Evolutionary conservation across 768 basidiomycete genomes (phyloP).

Genomic region (Leccinum olivaceopallidum): DNA sequence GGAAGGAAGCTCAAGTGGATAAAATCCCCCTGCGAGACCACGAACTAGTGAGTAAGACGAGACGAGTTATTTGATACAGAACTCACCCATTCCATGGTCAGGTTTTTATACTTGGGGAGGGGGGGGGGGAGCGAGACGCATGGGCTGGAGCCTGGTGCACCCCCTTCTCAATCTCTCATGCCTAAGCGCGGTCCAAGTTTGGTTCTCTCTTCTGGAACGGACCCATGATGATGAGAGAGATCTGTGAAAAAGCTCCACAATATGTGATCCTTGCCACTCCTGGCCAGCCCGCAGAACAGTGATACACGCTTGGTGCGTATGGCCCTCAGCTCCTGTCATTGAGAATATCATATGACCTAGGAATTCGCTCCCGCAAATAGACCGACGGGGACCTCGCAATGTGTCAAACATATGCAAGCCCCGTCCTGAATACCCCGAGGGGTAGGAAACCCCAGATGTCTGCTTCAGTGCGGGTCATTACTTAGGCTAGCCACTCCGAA

Average conservation of each 20-base stretch:
- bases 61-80: not conserved
- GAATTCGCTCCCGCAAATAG: conserved; percentile 1
- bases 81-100: conserved; percentile 12
- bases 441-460: not conserved
- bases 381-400: conserved; percentile 4
- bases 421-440: conserved; percentile 1
- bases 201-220: conserved; percentile 4
- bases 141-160: not conserved
- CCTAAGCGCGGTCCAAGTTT: conserved; percentile 2
- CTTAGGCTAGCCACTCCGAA: conserved; percentile 2
- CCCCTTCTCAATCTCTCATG: conserved; percentile 1
- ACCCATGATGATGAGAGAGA: conserved; percentile 9
- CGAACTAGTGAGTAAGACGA: conserved; percentile 6
- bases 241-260: conserved; percentile 1
- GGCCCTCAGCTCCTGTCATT: conserved; percentile 1
- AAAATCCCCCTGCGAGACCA: conserved; percentile 6
- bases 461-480: conserved; percentile 1
- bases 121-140: not conserved
- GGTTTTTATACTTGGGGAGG: conserved; percentile 19
- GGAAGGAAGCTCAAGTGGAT: conserved; percentile 20
- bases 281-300: conserved; percentile 4
- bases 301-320: conserved; percentile 17
- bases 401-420: conserved; percentile 6
- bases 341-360: conserved; percentile 9
- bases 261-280: conserved; percentile 2